These are phyloP conservation scores for Xerophyta viscosa DNA, from an alignment of 106 monocot genomes.

Conservation along the genomic window DNA sequence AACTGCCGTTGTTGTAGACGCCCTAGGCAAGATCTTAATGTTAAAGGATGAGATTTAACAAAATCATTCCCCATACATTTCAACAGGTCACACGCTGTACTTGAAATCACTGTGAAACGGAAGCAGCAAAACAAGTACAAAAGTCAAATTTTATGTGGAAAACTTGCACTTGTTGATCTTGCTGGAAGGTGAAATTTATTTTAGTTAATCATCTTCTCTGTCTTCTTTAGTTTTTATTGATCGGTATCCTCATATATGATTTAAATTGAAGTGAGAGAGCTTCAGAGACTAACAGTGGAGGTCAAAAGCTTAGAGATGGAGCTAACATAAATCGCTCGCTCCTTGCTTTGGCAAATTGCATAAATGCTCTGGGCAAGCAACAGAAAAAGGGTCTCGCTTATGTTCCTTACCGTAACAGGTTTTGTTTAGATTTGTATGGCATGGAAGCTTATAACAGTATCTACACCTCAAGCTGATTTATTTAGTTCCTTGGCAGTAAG, in stretches of 20 bases:
- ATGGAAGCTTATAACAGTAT: not conserved
- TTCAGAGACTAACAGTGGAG: conserved; percentile 81
- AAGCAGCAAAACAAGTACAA: conserved; percentile 57
- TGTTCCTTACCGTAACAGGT: conserved; percentile 99
- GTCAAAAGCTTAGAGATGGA: conserved; percentile 96
- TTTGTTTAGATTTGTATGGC: not conserved
- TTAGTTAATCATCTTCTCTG: not conserved
- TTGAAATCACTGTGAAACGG: conserved; percentile 90
- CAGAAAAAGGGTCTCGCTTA: conserved; percentile 98
- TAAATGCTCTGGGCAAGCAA: conserved; percentile 96
- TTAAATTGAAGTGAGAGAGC: conserved; percentile 78
- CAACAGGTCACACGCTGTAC: conserved; percentile 86
- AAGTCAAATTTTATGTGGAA: conserved; percentile 82
- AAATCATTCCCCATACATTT: not conserved
- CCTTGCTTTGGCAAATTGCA: conserved; percentile 98
- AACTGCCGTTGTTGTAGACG: too few species aligned
- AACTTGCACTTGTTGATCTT: conserved; percentile 97
- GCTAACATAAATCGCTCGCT: conserved; percentile 94
- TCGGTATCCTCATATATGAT: not conserved
- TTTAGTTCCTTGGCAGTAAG: conserved; percentile 43
- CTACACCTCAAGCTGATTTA: not conserved
- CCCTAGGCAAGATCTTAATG: too few species aligned
- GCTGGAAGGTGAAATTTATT: conserved; percentile 65
- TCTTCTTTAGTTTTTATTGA: not conserved
- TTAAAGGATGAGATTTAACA: too few species aligned